A percentile compares a stretch with the other conserved stretches of the same genome.
These are phyloP conservation scores for Pyrenochaeta sp. DNA, from an alignment of 2,329 filamentous ascomycete genomes.

Conservation along the genomic window DNA sequence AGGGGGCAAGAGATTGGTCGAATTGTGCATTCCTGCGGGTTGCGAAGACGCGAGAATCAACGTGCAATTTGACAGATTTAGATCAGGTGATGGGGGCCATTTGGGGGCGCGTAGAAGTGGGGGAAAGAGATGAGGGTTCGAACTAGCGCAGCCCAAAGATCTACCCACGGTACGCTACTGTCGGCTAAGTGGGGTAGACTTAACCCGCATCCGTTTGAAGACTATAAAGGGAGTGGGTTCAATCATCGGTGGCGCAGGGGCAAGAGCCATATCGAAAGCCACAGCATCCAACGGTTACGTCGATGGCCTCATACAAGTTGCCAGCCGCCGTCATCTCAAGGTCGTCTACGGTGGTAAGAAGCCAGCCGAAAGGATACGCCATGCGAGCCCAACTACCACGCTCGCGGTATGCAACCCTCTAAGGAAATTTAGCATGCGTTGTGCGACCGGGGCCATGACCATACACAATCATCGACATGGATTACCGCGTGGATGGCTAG, in stretches of 20 bases:
- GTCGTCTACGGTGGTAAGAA: background rate
- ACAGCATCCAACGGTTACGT: background rate
- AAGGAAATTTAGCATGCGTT: slow-evolving; percentile 13
- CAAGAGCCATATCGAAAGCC: background rate
- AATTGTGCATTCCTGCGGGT: background rate
- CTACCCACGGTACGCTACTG: slow-evolving; percentile 26
- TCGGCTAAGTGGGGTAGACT: slow-evolving; percentile 16
- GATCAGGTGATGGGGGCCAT: slow-evolving; percentile 12
- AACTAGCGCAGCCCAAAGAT: slow-evolving; percentile 22
- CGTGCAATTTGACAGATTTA: slow-evolving; percentile 2
- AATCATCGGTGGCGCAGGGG: slow-evolving; percentile 12
- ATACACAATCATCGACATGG: slow-evolving; percentile 14
- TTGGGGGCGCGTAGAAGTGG: slow-evolving; percentile 17
- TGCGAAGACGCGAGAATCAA: background rate
- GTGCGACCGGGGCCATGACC: slow-evolving; percentile 18
- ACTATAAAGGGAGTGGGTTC: background rate
- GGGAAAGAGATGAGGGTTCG: slow-evolving; percentile 20
- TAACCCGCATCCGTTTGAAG: slow-evolving; percentile 9
- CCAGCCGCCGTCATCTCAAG: slow-evolving; percentile 9
- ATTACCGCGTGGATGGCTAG: slow-evolving; percentile 24
- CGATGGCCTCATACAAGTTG: background rate
- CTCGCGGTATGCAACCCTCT: slow-evolving; percentile 12
- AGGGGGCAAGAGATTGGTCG: background rate
- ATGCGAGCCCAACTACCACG: slow-evolving; percentile 18
- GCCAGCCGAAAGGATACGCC: slow-evolving; percentile 8